A percentile compares a stretch with the other conserved stretches of the same genome.
phyloP scores from a whole-genome alignment of 495 filamentous ascomycete species.

The Hypoxylon fragiforme region DNA sequence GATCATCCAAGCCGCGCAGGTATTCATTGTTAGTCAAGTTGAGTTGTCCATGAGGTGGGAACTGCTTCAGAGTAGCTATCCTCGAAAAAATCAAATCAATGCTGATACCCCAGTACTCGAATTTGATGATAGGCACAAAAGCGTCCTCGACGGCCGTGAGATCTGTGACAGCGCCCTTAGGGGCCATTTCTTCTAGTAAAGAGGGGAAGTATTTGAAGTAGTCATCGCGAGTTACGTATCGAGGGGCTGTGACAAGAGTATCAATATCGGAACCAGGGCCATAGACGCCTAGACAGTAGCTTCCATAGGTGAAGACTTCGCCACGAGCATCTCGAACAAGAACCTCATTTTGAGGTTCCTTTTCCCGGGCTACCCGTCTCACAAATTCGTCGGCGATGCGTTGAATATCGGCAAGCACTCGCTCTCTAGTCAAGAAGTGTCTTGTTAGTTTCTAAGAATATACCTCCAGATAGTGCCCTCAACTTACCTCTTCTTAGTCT shows the following conservation, averaged over 20 bases:
- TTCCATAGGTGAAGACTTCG: slow-evolving; percentile 92
- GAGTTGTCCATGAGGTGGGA: slow-evolving; percentile 66
- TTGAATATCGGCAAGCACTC: slow-evolving; percentile 71
- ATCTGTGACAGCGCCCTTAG: slow-evolving; percentile 76
- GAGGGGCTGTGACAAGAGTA: slow-evolving; percentile 87
- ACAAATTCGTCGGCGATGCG: slow-evolving; percentile 83
- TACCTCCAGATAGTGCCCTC: neutral
- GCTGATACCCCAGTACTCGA: slow-evolving; percentile 84
- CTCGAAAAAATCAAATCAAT: slow-evolving; percentile 94
- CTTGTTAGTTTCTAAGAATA: slow-evolving; percentile 8
- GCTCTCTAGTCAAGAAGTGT: slow-evolving; percentile 29
- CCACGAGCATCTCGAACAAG: slow-evolving; percentile 81
- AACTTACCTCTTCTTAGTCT: slow-evolving; percentile 75
- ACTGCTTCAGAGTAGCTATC: slow-evolving; percentile 65
- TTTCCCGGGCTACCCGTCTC: slow-evolving; percentile 67
- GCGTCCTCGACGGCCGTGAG: slow-evolving; percentile 86
- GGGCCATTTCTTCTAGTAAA: slow-evolving; percentile 71
- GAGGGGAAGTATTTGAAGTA: slow-evolving; percentile 88
- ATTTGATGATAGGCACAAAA: slow-evolving; percentile 94
- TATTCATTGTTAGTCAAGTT: slow-evolving; percentile 80
- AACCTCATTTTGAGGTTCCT: slow-evolving; percentile 73
- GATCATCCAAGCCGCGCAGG: slow-evolving; percentile 81
- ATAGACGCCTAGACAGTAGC: slow-evolving; percentile 90
- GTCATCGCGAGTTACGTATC: slow-evolving; percentile 81
- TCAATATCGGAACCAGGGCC: slow-evolving; percentile 97